phyloP scores from a whole-genome alignment of 129 eudicot species.

The Tanacetum coccineum region DNA sequence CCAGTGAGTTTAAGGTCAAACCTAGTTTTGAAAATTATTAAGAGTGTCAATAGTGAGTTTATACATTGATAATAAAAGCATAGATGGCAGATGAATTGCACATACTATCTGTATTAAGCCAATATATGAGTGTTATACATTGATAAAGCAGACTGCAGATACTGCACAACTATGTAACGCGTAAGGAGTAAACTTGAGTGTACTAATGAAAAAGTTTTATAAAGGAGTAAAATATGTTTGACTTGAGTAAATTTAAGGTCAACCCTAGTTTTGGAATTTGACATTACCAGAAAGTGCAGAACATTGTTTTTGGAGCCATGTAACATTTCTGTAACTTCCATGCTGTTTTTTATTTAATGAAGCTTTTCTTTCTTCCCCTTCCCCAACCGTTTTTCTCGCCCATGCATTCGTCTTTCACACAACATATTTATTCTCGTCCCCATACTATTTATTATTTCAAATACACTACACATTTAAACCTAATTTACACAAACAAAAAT shows the following conservation, averaged over 20 bases:
- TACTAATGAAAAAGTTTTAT: too few species aligned
- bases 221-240: too few species aligned
- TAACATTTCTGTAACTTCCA: constrained; percentile 3
- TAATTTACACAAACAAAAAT: not conserved
- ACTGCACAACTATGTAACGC: too few species aligned
- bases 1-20: too few species aligned
- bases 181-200: too few species aligned
- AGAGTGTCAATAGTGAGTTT: too few species aligned
- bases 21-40: too few species aligned
- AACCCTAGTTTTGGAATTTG: not conserved
- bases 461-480: not conserved
- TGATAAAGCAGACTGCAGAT: too few species aligned
- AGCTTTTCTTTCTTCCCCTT: not conserved
- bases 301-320: not conserved
- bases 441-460: not conserved
- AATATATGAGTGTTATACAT: too few species aligned
- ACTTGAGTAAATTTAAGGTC: not conserved
- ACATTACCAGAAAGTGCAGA: not conserved
- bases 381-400: constrained; percentile 9
- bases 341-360: constrained; percentile 9
- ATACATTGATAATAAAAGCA: too few species aligned
- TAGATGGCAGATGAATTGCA: too few species aligned
- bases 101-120: too few species aligned
- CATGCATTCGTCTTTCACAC: constrained; percentile 1
- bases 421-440: not conserved